A percentile compares a stretch with the other conserved stretches of the same genome.
phyloP scores from a whole-genome alignment of 768 basidiomycete genomes.

The Amanita pallidorosea region DNA sequence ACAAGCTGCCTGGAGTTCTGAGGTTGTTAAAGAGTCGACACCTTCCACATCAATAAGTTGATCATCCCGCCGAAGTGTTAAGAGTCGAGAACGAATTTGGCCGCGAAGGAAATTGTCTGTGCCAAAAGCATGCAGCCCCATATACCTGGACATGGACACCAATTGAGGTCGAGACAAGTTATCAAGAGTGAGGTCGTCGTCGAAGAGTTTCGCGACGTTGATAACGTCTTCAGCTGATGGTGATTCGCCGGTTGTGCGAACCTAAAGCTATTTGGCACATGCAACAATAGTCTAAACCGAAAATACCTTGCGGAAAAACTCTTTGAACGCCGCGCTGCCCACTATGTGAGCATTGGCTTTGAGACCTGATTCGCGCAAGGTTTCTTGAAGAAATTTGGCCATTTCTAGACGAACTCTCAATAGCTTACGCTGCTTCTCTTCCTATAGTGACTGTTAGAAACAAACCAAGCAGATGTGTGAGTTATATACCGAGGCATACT shows the following conservation, averaged over 20 bases:
- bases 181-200: slow-evolving; percentile 96
- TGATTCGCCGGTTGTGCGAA: slow-evolving; percentile 90
- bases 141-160: slow-evolving; percentile 94
- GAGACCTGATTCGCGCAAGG: slow-evolving; percentile 86
- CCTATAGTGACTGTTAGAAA: slow-evolving; percentile 33
- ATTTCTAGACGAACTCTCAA: slow-evolving; percentile 92
- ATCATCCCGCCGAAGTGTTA: slow-evolving; percentile 83
- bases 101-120: slow-evolving; percentile 98
- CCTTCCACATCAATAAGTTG: slow-evolving; percentile 87
- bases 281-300: neutral
- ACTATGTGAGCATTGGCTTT: slow-evolving; percentile 91
- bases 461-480: neutral
- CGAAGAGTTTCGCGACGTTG: slow-evolving; percentile 93
- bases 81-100: slow-evolving; percentile 73
- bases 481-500: slow-evolving; percentile 68
- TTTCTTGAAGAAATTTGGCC: slow-evolving; percentile 99
- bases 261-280: slow-evolving; percentile 25
- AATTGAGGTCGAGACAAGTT: slow-evolving; percentile 97
- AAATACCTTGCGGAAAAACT: slow-evolving; percentile 92
- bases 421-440: slow-evolving; percentile 94
- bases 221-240: slow-evolving; percentile 85
- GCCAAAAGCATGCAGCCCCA: slow-evolving; percentile 97
- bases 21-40: slow-evolving; percentile 80
- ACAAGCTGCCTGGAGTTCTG: slow-evolving; percentile 87
- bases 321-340: slow-evolving; percentile 92